These are phyloP conservation scores for Mortierella sp. DNA, from an alignment of 371 early-diverging fungal genomes.

Conservation along the genomic window DNA sequence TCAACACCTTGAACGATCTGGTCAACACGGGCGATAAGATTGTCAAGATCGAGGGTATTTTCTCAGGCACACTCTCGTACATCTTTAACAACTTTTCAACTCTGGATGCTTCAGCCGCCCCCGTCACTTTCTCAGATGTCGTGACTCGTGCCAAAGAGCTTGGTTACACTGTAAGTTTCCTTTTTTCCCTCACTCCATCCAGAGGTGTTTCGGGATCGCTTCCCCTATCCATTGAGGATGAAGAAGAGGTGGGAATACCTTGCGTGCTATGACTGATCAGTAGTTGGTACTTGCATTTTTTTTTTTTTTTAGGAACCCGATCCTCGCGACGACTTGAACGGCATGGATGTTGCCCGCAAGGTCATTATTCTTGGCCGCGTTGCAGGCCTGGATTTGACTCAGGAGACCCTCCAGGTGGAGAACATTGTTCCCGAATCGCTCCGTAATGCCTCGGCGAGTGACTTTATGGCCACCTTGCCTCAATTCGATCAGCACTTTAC, in stretches of 20 bases:
- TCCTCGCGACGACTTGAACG: constrained; percentile 97
- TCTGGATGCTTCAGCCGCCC: constrained; percentile 57
- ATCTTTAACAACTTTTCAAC: constrained; percentile 95
- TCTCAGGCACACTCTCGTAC: constrained; percentile 95
- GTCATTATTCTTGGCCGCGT: constrained; percentile 88
- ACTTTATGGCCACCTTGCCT: constrained; percentile 87
- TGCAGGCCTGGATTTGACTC: constrained; percentile 81
- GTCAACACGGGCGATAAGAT: constrained; percentile 94
- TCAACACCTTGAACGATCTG: constrained; percentile 89
- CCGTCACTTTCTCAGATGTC: constrained; percentile 83
- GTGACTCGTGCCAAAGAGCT: constrained; percentile 90
- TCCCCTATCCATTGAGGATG: no score
- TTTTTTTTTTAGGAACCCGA: constrained; percentile 83
- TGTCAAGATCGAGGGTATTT: constrained; percentile 92
- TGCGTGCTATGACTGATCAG: no score
- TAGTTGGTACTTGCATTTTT: no score
- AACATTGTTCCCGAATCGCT: constrained; percentile 94
- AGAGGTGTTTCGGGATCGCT: no score
- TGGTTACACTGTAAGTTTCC: constrained; percentile 84
- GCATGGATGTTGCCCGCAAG: constrained; percentile 98
- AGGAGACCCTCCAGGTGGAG: constrained; percentile 85
- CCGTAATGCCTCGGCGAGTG: constrained; percentile 75
- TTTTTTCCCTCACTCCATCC: not conserved
- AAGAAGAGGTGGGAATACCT: no score
- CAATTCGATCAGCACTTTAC: constrained; percentile 87